Evolutionary conservation across 1,284 basidiomycete genomes (phyloP).

Genomic region (Sutorius eximius): DNA sequence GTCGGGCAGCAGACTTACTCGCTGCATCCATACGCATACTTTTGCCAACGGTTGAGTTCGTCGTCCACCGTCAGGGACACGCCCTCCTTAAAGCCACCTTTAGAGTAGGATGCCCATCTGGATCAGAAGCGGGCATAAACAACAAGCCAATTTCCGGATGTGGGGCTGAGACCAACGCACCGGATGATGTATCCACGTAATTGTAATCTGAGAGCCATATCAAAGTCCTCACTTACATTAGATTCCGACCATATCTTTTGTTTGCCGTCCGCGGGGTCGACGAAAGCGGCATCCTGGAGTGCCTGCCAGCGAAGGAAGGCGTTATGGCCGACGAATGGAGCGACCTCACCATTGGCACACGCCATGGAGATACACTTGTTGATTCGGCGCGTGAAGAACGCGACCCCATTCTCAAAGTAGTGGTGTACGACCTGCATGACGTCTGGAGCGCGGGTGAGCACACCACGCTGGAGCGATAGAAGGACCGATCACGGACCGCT

Average conservation of each 20-base stretch:
- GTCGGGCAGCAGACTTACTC: conserved; percentile 6
- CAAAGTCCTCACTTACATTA: conserved; percentile 87
- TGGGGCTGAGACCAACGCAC: conserved; percentile 1
- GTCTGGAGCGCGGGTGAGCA: conserved; percentile 40
- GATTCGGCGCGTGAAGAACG: conserved; percentile 80
- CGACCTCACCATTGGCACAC: conserved; percentile 77
- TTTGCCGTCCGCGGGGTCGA: conserved; percentile 55
- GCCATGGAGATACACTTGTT: conserved; percentile 76
- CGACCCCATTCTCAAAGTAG: conserved; percentile 86
- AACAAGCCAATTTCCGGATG: conserved; percentile 4
- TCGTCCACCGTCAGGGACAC: conserved; percentile 83
- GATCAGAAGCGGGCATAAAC: neutral
- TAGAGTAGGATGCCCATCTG: conserved; percentile 80
- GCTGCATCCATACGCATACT: conserved; percentile 71
- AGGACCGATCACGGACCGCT: conserved; percentile 46
- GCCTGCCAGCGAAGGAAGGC: conserved; percentile 86
- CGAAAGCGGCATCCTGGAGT: conserved; percentile 74
- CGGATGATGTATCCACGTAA: conserved; percentile 29
- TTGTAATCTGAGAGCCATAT: conserved; percentile 73
- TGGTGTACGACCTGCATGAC: conserved; percentile 86
- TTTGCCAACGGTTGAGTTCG: conserved; percentile 84
- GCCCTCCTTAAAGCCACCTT: conserved; percentile 83
- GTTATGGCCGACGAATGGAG: conserved; percentile 88
- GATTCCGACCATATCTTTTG: conserved; percentile 82
- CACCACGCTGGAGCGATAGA: neutral